A percentile compares a stretch with the other conserved stretches of the same genome.
These are phyloP conservation scores for Quaeritorhiza haematococci DNA, from an alignment of 371 early-diverging fungal genomes.

Conservation along the genomic window DNA sequence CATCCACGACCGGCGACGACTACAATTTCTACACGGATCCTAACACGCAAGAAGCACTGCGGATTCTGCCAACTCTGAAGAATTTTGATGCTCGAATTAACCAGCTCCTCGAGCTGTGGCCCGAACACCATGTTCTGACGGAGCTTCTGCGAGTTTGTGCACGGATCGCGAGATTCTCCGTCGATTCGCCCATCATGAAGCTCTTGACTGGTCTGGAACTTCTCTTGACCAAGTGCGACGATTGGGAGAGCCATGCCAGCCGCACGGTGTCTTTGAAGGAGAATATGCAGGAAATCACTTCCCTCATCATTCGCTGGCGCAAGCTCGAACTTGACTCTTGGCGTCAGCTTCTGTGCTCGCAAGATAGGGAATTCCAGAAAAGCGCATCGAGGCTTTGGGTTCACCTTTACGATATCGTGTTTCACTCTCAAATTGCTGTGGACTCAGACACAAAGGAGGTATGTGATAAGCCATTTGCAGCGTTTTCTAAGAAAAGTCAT, in stretches of 20 bases:
- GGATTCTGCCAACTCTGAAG: slow-evolving; percentile 57
- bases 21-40: slow-evolving; percentile 82
- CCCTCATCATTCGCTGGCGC: slow-evolving; percentile 83
- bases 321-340: slow-evolving; percentile 87
- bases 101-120: slow-evolving; percentile 72
- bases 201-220: slow-evolving; percentile 85
- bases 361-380: slow-evolving; percentile 64
- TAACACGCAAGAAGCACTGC: slow-evolving; percentile 67
- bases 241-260: slow-evolving; percentile 92
- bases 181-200: slow-evolving; percentile 83
- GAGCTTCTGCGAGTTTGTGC: slow-evolving; percentile 63
- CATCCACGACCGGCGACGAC: too few relatives aligned
- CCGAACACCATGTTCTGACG: slow-evolving; percentile 83
- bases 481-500: too few relatives aligned
- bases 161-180: slow-evolving; percentile 70
- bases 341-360: slow-evolving; percentile 77
- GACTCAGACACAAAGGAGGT: slow-evolving; percentile 4
- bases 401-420: slow-evolving; percentile 61
- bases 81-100: slow-evolving; percentile 60
- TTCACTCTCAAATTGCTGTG: slow-evolving; percentile 4
- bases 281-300: slow-evolving; percentile 67
- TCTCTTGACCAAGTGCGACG: slow-evolving; percentile 79
- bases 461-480: slow-evolving; percentile 12
- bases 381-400: slow-evolving; percentile 83
- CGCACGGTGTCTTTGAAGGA: slow-evolving; percentile 71